A percentile compares a stretch with the other conserved stretches of the same genome.
These are phyloP conservation scores for Erythrophleum ivorense DNA, from an alignment of 331 rosid species.

Conservation along the genomic window DNA sequence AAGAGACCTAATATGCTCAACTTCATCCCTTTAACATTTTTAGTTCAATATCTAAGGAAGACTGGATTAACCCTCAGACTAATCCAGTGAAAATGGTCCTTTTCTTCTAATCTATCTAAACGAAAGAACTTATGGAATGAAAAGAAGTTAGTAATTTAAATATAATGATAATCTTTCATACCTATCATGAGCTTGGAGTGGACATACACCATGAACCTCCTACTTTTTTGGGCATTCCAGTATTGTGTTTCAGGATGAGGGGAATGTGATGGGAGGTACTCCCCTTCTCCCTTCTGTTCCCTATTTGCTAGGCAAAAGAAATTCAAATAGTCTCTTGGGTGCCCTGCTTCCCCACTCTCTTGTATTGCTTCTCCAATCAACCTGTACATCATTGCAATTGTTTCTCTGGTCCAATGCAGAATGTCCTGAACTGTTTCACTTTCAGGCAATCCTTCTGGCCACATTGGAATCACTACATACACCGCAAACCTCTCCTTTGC, in stretches of 20 bases:
- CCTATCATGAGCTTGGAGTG: constrained; percentile 97
- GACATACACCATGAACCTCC: constrained; percentile 92
- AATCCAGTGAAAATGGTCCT: background rate
- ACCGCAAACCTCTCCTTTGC: constrained; percentile 84
- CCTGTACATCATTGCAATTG: constrained; percentile 80
- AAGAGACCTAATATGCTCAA: background rate
- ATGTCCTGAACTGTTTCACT: constrained; percentile 86
- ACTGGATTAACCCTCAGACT: background rate
- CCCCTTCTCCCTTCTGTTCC: constrained; percentile 48
- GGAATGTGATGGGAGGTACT: constrained; percentile 60
- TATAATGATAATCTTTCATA: constrained; percentile 41
- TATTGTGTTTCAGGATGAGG: constrained; percentile 76
- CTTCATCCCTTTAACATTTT: background rate
- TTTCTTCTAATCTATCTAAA: background rate
- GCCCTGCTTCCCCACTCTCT: constrained; percentile 59
- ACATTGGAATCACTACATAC: constrained; percentile 90
- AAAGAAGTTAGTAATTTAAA: background rate
- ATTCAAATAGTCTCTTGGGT: constrained; percentile 73
- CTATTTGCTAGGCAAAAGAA: constrained; percentile 91
- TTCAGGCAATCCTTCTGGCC: constrained; percentile 95
- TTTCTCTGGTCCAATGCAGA: constrained; percentile 82
- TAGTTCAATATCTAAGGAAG: background rate
- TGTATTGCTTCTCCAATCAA: constrained; percentile 70
- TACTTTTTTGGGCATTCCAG: constrained; percentile 59
- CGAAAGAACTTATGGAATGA: background rate